Evolutionary conservation across 495 filamentous ascomycete genomes (phyloP), one percentile per base, ranked within the genome.

Genomic region (Neurospora sp.): DNA sequence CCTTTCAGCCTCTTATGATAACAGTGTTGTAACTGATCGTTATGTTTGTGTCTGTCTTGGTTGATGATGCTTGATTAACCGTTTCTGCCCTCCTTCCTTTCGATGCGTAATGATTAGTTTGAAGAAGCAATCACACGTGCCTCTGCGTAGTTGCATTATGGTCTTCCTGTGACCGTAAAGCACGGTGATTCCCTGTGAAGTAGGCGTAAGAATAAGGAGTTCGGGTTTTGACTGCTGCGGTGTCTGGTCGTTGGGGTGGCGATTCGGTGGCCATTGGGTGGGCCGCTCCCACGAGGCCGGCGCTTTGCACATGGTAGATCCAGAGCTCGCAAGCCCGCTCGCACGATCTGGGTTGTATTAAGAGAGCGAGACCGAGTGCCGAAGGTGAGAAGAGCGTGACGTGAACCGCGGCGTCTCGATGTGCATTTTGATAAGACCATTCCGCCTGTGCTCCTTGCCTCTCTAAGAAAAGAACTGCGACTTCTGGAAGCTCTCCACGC

Each of bases 401-500:
- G 35, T 35, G 5, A 31, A 66, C 31, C 22, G 53, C 53, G 27
- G 20, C 22, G 48, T 12, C 22, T 37, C 53, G 27, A 66, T 35
- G 27, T 37, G 53, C 53, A 59, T 59, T 14, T 66, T 37, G 53
- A 18, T 16, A 35, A 31, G 53, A 18, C 14, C 27, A 16, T 35
- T 37, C 16, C 22, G 53, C 27, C 12, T 35, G 53, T 27, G 27
- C 18, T 1, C 7, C 12, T 66, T 18, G 27, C 27, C 14, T 35
- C 53, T 66, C 79, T 87, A 91, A n/a, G 89, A 90, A 82, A 92
- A 92, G 81, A 97, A 97, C 59, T 92, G 90, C 72, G 92, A 92
- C 84, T 94, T 95, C 80, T 96, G 93, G 82, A 97, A 96, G 79
- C 91, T 94, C 81, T 97, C 93, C 5, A 91, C 88, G 38, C 87